Conservation (phyloP, 2,329 filamentous ascomycete species). For the Aureobasidium sp. region DNA sequence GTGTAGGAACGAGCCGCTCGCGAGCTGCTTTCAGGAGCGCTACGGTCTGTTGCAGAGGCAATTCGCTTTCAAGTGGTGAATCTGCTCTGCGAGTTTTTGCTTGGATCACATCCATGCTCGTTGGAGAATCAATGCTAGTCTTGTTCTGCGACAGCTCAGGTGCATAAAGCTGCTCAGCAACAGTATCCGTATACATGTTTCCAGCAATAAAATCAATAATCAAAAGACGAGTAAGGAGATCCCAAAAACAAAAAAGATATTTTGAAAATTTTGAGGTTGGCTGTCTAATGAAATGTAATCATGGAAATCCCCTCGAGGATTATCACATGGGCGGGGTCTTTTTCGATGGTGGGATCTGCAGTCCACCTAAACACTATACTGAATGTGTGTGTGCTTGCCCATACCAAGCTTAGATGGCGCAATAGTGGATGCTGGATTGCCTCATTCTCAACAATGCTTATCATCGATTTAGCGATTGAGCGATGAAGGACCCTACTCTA, state of each 20-base stretch:
- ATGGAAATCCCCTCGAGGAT: background rate
- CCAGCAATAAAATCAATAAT: background rate
- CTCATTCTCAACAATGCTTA: slow-evolving; percentile 5
- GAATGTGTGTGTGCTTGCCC: background rate
- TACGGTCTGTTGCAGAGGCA: background rate
- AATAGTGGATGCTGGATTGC: background rate
- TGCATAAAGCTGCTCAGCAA: background rate
- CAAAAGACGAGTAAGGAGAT: background rate
- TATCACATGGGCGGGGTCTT: background rate
- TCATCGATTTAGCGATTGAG: background rate
- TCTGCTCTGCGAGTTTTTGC: background rate
- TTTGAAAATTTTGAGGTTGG: background rate
- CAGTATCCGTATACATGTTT: background rate
- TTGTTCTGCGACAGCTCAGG: background rate
- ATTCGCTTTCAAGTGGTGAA: background rate
- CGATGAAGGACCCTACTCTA: background rate
- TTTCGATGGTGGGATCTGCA: background rate
- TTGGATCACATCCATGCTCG: background rate
- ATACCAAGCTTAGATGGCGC: slow-evolving; percentile 5
- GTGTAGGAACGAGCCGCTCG: background rate
- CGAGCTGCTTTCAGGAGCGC: slow-evolving; percentile 2
- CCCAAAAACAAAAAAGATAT: background rate
- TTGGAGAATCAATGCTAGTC: background rate
- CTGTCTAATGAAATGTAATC: background rate
- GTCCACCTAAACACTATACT: background rate